Base-by-base conservation (phyloP, 164 flowering plant genomes). In the Piper longum region DNA sequence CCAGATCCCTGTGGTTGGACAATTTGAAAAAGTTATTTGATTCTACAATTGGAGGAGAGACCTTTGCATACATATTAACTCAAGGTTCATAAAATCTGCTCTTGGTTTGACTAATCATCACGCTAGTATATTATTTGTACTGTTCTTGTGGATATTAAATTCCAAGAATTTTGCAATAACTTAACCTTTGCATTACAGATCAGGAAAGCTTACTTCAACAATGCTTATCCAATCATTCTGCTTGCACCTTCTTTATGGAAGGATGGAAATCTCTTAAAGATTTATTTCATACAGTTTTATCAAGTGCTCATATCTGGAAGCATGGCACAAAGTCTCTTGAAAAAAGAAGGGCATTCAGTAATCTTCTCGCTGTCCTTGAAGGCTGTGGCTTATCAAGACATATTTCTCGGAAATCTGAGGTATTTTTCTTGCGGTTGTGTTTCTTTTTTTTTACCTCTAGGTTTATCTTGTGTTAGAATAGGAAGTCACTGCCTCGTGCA, bases 311-410 rank as follows among this genome's bases (percentile, higher is more conserved):
- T 41, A 75, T 84, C 40, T 83, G 95, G 92, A 83, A 78, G 62
- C 80, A 81, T 57, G 72, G 62, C 59, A 75, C 41, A 18, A 80
- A 74, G 66, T 75, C 58, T 57, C 67, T 69, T 16, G 79, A 79
- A 17, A 88, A 93, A 74, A 82, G 77, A 76, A 82, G 89, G 73
- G 90, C 83, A 36, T 75, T 88, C 5, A 61, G 80, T 60, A 80
- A 78, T 17, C 81, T 90, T 69, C 72, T 93, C 7, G 78, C 85
- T 78, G 75, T 79, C 59, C 72, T 90, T 64, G 85, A 87, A 63
- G 75, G 71, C 57, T 79, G 80, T 75, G 99, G 99, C 4, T 70
- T 90, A 65, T 75, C 86, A 11, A 80, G 71, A 71, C 89, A 82
- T 75, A 85, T 71, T 66, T 73, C 78, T 42, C 42, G 67, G 42